Percentiles rank a stretch among this genome's conserved stretches.
Evolutionary conservation across 2,329 filamentous ascomycete genomes (phyloP).

Genomic region (Tolypocladium inflatum): DNA sequence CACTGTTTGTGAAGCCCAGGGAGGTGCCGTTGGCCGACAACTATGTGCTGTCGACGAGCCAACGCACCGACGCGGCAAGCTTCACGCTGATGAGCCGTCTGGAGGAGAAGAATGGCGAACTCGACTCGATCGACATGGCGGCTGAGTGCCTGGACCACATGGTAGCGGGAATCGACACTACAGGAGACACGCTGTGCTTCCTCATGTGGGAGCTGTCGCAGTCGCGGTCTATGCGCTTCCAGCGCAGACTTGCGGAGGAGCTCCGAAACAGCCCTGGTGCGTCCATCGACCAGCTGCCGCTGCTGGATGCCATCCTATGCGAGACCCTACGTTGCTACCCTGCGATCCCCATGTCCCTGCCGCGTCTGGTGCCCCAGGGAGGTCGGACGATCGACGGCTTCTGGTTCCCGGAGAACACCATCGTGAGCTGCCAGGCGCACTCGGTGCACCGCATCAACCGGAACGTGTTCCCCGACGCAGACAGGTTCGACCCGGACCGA

Average conservation of each 20-base stretch:
- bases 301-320: constrained; percentile 53
- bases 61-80: constrained; percentile 32
- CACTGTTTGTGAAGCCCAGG: constrained; percentile 42
- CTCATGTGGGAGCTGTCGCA: constrained; percentile 63
- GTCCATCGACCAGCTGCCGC: constrained; percentile 40
- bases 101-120: constrained; percentile 34
- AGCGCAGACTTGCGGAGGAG: constrained; percentile 44
- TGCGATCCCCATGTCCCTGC: constrained; percentile 58
- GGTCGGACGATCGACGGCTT: constrained; percentile 47
- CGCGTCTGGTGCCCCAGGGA: constrained; percentile 44
- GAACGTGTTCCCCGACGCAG: constrained; percentile 68
- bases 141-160: constrained; percentile 65
- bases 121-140: constrained; percentile 46
- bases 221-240: constrained; percentile 40
- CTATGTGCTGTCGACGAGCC: constrained; percentile 45
- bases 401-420: constrained; percentile 40
- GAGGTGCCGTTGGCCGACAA: constrained; percentile 48
- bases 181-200: constrained; percentile 59
- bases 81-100: constrained; percentile 53
- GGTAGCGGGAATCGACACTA: constrained; percentile 64
- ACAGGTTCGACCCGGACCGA: constrained; percentile 69
- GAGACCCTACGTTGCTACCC: constrained; percentile 55
- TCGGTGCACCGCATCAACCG: constrained; percentile 49
- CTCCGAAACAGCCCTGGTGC: constrained; percentile 29
- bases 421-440: constrained; percentile 53